These are phyloP conservation scores for Santalum album DNA, from an alignment of 164 flowering plant species.

Conservation along the genomic window DNA sequence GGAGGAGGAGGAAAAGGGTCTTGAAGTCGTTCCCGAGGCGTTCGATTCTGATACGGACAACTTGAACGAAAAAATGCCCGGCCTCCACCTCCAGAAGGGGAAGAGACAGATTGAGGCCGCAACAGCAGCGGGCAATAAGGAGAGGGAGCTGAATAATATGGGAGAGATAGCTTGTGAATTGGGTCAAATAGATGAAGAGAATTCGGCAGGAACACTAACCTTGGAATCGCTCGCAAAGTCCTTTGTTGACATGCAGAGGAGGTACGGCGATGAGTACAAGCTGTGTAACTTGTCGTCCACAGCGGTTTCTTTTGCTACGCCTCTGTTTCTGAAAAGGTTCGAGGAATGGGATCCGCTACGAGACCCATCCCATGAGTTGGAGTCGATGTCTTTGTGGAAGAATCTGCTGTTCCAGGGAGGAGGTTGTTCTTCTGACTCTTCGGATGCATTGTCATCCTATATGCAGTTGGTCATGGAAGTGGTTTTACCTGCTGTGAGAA, in stretches of 20 bases:
- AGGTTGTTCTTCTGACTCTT: slow-evolving; percentile 33
- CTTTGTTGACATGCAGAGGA: slow-evolving; percentile 47
- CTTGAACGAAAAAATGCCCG: no score
- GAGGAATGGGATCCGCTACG: slow-evolving; percentile 94
- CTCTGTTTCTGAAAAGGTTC: slow-evolving; percentile 57
- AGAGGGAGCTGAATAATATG: slow-evolving; percentile 50
- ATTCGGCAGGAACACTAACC: slow-evolving; percentile 48
- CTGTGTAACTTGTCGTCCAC: slow-evolving; percentile 66
- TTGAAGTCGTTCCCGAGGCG: slow-evolving; percentile 63
- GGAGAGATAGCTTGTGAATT: slow-evolving; percentile 38
- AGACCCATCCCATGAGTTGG: slow-evolving; percentile 54
- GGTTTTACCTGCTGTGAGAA: slow-evolving; percentile 74
- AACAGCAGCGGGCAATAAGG: no score
- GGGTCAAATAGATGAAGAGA: slow-evolving; percentile 36
- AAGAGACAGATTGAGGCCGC: slow-evolving; percentile 42
- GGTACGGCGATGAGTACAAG: slow-evolving; percentile 53
- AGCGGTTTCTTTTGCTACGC: slow-evolving; percentile 69
- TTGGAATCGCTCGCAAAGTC: slow-evolving; percentile 48
- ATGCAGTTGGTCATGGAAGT: slow-evolving; percentile 65
- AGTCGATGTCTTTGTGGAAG: slow-evolving; percentile 57
- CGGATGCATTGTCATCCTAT: slow-evolving; percentile 52
- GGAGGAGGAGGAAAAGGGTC: slow-evolving; percentile 58
- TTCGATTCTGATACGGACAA: slow-evolving; percentile 74
- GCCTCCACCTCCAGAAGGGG: no score
- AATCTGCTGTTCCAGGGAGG: slow-evolving; percentile 54